Conservation (phyloP, 495 filamentous ascomycete species). For the Neurospora sp. region DNA sequence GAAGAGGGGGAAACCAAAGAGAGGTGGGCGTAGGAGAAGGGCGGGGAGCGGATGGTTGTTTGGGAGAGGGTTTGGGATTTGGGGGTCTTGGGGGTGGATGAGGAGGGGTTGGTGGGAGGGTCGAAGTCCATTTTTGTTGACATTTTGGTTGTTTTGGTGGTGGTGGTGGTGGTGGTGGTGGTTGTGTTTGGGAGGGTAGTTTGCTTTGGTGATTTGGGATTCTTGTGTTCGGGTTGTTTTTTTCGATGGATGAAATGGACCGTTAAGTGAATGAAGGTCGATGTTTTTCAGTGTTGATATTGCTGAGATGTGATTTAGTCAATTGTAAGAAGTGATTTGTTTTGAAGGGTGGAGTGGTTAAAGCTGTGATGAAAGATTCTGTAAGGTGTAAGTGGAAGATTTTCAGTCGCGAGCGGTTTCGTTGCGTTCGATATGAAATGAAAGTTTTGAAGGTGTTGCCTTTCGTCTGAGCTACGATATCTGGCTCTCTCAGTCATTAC, state of each 20-base stretch:
- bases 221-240: neutral
- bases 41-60: conserved; percentile 27
- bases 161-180: neutral
- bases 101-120: neutral
- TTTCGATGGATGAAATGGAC: neutral
- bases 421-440: neutral
- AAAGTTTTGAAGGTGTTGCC: neutral
- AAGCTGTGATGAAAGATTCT: neutral
- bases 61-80: conserved; percentile 10
- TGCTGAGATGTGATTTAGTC: neutral
- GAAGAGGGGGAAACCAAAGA: conserved; percentile 10
- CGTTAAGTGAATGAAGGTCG: neutral
- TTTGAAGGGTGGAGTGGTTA: neutral
- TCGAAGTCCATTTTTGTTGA: conserved; percentile 9
- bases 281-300: neutral
- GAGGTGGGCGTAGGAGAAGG: conserved; percentile 34
- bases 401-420: neutral
- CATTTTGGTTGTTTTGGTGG: neutral
- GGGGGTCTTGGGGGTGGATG: neutral
- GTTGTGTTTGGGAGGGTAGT: neutral
- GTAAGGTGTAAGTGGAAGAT: neutral
- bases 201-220: neutral
- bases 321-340: neutral
- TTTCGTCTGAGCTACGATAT: neutral
- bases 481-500: neutral